These are phyloP conservation scores for Astragalus membranaceus DNA, from an alignment of 306 rosid genomes.

Conservation along the genomic window DNA sequence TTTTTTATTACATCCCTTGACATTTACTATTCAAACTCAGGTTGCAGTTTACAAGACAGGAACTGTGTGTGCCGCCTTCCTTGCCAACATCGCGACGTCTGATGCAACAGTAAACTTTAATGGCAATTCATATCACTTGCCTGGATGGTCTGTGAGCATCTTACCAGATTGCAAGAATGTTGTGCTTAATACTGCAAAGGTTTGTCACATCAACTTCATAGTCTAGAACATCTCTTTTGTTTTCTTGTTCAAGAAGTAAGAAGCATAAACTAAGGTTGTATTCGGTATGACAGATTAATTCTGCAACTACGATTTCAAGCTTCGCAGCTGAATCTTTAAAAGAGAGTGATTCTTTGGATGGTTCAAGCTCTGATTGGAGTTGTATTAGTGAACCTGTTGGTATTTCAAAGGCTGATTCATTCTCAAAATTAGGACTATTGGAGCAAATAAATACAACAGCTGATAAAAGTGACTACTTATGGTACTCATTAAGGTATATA, in stretches of 20 bases:
- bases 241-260: not conserved
- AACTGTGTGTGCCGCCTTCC: slow-evolving; percentile 70
- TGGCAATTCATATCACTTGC: slow-evolving; percentile 73
- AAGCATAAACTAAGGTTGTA: not conserved
- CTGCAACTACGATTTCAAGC: slow-evolving; percentile 52
- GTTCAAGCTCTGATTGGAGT: slow-evolving; percentile 60
- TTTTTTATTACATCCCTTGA: not conserved
- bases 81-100: slow-evolving; percentile 61
- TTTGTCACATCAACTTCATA: slow-evolving; percentile 31
- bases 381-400: slow-evolving; percentile 87
- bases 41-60: slow-evolving; percentile 74
- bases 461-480: slow-evolving; percentile 84
- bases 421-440: slow-evolving; percentile 56
- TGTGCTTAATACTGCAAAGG: slow-evolving; percentile 91
- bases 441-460: slow-evolving; percentile 94
- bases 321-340: slow-evolving; percentile 46
- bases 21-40: slow-evolving; percentile 37
- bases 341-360: slow-evolving; percentile 41
- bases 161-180: slow-evolving; percentile 96
- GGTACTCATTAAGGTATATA: slow-evolving; percentile 85
- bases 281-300: slow-evolving; percentile 55
- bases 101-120: slow-evolving; percentile 66
- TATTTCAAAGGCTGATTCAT: slow-evolving; percentile 67
- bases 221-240: too few species aligned
- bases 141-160: slow-evolving; percentile 98